Evolutionary conservation across 176 grass and related monocot genomes (phyloP), one percentile per base, ranked within the genome.

Genomic region (Luzula sylvatica): DNA sequence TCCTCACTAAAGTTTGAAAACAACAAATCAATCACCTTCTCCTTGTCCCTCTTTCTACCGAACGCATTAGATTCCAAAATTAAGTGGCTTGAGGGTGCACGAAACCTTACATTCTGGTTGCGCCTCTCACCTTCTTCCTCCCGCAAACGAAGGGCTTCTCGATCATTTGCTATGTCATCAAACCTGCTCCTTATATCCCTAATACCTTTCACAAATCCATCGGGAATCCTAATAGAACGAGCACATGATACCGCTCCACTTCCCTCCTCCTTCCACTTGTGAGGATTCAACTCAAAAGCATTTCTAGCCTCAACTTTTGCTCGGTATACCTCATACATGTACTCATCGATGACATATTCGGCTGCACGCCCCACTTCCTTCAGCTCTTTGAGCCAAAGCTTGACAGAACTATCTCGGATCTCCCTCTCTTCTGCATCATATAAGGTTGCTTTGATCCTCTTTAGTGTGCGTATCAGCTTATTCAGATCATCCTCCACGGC

Each of bases 51-150:
- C 16, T 79, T 44, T 11, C 68, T 72, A 40, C 76, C 75, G 24
- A 78, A 8, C 0, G 51, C 14, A 56, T 12, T 38, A 55, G 42
- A 19, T 20, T 50, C 3, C 15, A 23, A 11, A 41, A 5, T 15
- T 7, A 78, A 78, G 50, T 69, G 66, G 46, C 70, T 75, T 35
- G 72, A 65, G 43, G 72, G 72, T 35, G 9, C 30, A 35, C 30
- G 30, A 35, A 35, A 35, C 30, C 30, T 35, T 35, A 35, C 30
- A 35, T 9, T 11, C 0, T 25, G 5, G 11, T 13, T 8, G 1
- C 14, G 15, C 23, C 53, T 71, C 15, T 11, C 18, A 11, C 51
- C 54, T 11, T 61, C 67, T 23, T 51, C 26, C 23, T 49, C 38
- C 3, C 9, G 21, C 23, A 71, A 19, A 11, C 43, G 13, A n/a